These are phyloP conservation scores for Diatrype stigma DNA, from an alignment of 2,329 filamentous ascomycete species.

Conservation along the genomic window DNA sequence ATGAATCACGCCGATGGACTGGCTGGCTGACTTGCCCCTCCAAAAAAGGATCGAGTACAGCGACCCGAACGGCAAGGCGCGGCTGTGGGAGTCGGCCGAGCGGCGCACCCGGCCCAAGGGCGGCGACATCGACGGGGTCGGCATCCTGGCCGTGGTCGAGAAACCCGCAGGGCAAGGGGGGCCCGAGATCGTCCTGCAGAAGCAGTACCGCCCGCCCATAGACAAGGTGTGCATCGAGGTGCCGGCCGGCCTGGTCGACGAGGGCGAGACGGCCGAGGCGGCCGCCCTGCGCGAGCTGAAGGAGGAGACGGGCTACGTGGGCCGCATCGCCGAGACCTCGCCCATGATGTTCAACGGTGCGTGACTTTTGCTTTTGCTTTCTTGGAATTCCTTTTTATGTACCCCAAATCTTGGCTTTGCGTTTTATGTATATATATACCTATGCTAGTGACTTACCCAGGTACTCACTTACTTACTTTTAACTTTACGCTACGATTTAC, in stretches of 20 bases:
- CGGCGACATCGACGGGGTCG: constrained; percentile 66
- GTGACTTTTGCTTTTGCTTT: constrained; percentile 2
- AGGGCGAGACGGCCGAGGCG: constrained; percentile 56
- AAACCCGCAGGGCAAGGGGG: constrained; percentile 50
- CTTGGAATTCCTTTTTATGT: too few relatives aligned
- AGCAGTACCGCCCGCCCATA: constrained; percentile 62
- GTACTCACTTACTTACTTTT: too few relatives aligned
- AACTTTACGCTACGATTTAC: not conserved
- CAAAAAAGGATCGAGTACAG: constrained; percentile 54
- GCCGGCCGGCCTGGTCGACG: constrained; percentile 61
- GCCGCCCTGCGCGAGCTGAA: constrained; percentile 60
- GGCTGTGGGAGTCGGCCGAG: constrained; percentile 70
- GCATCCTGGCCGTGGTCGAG: constrained; percentile 66
- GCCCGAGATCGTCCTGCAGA: constrained; percentile 59
- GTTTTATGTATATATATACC: too few relatives aligned
- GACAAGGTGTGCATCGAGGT: constrained; percentile 58
- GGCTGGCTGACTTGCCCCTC: not conserved
- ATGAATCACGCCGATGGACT: not conserved
- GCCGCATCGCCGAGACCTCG: constrained; percentile 43
- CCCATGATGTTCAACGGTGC: constrained; percentile 30
- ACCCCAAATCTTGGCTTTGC: too few relatives aligned
- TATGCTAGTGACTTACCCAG: too few relatives aligned
- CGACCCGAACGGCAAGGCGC: constrained; percentile 54
- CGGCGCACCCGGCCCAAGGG: constrained; percentile 61
- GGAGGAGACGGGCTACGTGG: constrained; percentile 65